Base-by-base conservation (phyloP, 768 basidiomycete species). In the Suillus brevipes region DNA sequence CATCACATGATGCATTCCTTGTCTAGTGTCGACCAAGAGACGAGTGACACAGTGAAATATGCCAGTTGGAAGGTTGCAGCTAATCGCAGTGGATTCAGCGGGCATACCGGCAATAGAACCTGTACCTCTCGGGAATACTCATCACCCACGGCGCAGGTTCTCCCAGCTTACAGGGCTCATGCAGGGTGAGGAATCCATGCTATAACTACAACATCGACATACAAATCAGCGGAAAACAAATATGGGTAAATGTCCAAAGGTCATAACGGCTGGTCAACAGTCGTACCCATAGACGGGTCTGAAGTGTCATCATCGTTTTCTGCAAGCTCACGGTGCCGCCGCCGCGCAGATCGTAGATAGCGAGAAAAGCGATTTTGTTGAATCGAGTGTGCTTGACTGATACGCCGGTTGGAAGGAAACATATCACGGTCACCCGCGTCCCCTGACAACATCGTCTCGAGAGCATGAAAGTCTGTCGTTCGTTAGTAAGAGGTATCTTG, bases 371-470 rank as follows among this genome's bases (percentile, higher is more conserved):
- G 80, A 61, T 80, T 81, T 23, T 75, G 72, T 43, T 67, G 61
- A 50, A 68, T 45, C 52, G 68, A 49, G 45, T 66, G 65, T 37
- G 64, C 68, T 66, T 38, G 66, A 61, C 61, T 71, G 69, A 63
- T 40, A 10, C 66, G 69, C 14, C 58, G 68, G 18, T 20, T 42
- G 9, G 65, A 55, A 64, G 56, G 43, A 23, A n/a, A 36, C 12
- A 13, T 34, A 20, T 67, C 66, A n/a, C 49, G 70, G 47, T 69
- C 73, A 20, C 71, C 71, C 6, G 70, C 61, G 6, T 75, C 77
- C 37, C 78, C 72, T 10, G 80, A 78, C 50, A 89, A 72, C 61
- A 89, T 86, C n/a, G 81, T 81, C 68, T 88, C 85, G 60, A 89
- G 77, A 9, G 87, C 84, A 63, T 82, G 79, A 68, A 89, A 89